Percentiles rank a stretch among this genome's conserved stretches.
phyloP scores from a whole-genome alignment of 2,329 filamentous ascomycete species.

The Fonsecaea nubica region DNA sequence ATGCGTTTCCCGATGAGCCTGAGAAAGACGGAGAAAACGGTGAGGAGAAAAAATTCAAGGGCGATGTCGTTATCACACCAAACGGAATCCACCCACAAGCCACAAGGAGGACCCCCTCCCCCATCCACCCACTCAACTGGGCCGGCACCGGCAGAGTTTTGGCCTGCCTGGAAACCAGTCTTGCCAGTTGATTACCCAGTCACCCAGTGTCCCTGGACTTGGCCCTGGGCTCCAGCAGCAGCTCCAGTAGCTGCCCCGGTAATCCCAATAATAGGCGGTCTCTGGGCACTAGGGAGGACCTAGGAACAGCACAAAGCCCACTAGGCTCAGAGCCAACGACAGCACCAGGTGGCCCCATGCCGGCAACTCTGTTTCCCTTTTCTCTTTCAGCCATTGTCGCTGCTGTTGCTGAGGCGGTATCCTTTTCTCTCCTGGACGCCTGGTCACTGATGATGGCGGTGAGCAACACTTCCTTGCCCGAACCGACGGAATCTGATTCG shows the following conservation, averaged over 20 bases:
- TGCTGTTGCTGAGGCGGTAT: background rate
- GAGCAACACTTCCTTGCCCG: constrained; percentile 3
- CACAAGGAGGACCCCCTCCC: too few species aligned
- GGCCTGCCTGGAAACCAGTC: background rate
- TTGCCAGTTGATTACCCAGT: too few species aligned
- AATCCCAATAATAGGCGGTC: background rate
- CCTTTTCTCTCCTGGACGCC: background rate
- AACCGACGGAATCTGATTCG: background rate
- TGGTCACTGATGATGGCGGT: constrained; percentile 12
- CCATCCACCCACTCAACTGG: background rate
- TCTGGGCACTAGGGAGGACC: background rate
- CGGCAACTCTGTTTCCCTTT: constrained; percentile 10
- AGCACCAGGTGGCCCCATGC: constrained; percentile 71
- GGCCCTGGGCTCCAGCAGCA: background rate
- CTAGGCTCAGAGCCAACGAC: constrained; percentile 41
- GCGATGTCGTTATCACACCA: constrained; percentile 33
- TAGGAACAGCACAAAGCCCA: constrained; percentile 13
- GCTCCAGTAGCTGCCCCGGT: constrained; percentile 7
- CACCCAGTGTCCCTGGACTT: background rate
- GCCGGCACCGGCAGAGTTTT: background rate
- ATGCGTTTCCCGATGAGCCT: background rate
- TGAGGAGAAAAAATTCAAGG: constrained; percentile 19
- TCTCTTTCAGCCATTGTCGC: background rate
- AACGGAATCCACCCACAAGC: constrained; percentile 10
- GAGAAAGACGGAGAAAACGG: constrained; percentile 9